Percentiles rank a stretch among this genome's conserved stretches.
phyloP scores from a whole-genome alignment of 805 yeast species.

The Wickerhamiella australiensis region DNA sequence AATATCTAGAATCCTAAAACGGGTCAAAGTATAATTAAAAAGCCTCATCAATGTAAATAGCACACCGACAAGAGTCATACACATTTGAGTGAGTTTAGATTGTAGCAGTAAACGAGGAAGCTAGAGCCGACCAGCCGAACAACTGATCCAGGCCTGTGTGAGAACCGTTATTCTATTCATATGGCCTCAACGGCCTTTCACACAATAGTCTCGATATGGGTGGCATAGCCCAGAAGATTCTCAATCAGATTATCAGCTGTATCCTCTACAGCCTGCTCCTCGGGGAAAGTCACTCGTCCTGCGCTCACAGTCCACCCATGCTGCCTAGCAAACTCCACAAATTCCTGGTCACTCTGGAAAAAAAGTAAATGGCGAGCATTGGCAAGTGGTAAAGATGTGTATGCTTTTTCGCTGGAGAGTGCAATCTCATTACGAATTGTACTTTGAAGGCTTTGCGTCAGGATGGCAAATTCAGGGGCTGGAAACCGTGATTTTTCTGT shows the following conservation, averaged over 20 bases:
- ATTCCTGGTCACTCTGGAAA: constrained; percentile 44
- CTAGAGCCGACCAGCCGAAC: no score
- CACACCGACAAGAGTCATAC: no score
- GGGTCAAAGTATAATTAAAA: no score
- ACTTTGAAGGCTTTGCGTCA: constrained; percentile 59
- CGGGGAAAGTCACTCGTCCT: constrained; percentile 30
- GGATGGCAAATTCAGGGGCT: constrained; percentile 64
- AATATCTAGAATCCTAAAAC: no score
- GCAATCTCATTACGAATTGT: constrained; percentile 84
- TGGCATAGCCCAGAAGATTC: constrained; percentile 75
- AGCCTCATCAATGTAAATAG: no score
- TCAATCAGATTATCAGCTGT: constrained; percentile 40
- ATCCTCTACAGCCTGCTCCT: constrained; percentile 29
- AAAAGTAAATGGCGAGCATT: constrained; percentile 76
- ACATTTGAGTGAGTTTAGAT: no score
- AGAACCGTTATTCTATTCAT: background rate
- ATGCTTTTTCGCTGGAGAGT: constrained; percentile 67
- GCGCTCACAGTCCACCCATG: constrained; percentile 51
- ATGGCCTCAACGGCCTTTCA: constrained; percentile 26
- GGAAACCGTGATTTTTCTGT: constrained; percentile 39
- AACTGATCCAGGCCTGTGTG: no score
- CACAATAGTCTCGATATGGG: constrained; percentile 83
- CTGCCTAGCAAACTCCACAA: constrained; percentile 39
- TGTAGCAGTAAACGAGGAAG: no score
- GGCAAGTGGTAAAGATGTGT: constrained; percentile 59